These are phyloP conservation scores for Clitopilus hobsonii DNA, from an alignment of 768 basidiomycete genomes.

Conservation along the genomic window DNA sequence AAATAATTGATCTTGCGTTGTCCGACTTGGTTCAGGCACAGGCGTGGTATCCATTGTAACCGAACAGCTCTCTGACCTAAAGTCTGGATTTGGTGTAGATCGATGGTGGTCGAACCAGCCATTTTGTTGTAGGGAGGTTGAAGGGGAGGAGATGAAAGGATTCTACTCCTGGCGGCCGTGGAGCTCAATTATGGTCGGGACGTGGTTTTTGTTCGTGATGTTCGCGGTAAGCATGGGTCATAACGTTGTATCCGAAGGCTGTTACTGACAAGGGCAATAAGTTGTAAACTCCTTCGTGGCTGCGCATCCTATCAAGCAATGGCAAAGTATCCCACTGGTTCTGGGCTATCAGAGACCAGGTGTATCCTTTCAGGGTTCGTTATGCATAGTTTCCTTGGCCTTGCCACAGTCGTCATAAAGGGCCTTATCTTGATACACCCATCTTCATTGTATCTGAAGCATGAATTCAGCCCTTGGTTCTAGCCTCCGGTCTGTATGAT, in stretches of 20 bases:
- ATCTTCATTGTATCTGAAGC: neutral
- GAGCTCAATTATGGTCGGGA: constrained; percentile 65
- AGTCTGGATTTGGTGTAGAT: constrained; percentile 93
- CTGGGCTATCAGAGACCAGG: constrained; percentile 98
- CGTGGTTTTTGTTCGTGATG: constrained; percentile 82
- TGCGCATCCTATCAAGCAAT: constrained; percentile 85
- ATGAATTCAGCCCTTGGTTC: constrained; percentile 76
- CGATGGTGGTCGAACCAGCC: constrained; percentile 99
- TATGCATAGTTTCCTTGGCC: constrained; percentile 92
- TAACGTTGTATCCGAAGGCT: neutral
- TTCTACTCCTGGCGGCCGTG: constrained; percentile 94
- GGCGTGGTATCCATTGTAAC: constrained; percentile 93
- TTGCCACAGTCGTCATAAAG: constrained; percentile 90
- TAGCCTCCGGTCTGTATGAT: constrained; percentile 94
- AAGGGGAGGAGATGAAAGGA: constrained; percentile 68
- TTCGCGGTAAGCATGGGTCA: constrained; percentile 67
- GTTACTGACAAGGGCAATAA: constrained; percentile 36
- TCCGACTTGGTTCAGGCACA: constrained; percentile 55
- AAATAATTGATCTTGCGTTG: neutral
- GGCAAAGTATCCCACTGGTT: constrained; percentile 94
- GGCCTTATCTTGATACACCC: constrained; percentile 80
- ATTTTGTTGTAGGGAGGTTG: constrained; percentile 98
- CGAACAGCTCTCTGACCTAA: constrained; percentile 96
- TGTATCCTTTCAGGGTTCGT: constrained; percentile 96
- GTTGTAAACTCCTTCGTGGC: constrained; percentile 78